Percentiles rank a stretch among this genome's conserved stretches.
Conservation (phyloP, 1,284 basidiomycete genomes). For the Chondrostereum purpureum region DNA sequence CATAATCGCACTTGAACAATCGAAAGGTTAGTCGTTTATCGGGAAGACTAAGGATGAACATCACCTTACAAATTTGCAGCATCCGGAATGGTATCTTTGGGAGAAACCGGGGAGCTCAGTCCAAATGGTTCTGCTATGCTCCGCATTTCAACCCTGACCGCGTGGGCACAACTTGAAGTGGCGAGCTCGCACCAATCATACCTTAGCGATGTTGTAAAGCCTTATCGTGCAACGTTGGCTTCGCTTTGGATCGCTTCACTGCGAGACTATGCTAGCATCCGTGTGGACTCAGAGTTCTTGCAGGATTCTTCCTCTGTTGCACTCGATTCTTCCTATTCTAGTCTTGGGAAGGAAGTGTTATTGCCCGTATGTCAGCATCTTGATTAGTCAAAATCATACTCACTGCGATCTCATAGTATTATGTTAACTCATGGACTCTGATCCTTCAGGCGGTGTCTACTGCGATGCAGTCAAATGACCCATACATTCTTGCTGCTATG, state of each 20-base stretch:
- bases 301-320: slow-evolving; percentile 64
- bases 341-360: slow-evolving; percentile 84
- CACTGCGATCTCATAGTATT: slow-evolving; percentile 58
- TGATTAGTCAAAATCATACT: slow-evolving; percentile 3
- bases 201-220: slow-evolving; percentile 77
- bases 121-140: slow-evolving; percentile 95
- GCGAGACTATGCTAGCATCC: slow-evolving; percentile 88
- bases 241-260: slow-evolving; percentile 87
- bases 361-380: slow-evolving; percentile 82
- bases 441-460: slow-evolving; percentile 86
- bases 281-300: slow-evolving; percentile 82
- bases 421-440: slow-evolving; percentile 75
- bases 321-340: slow-evolving; percentile 79
- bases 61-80: slow-evolving; percentile 55
- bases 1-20: slow-evolving; percentile 85
- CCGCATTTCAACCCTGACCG: slow-evolving; percentile 87
- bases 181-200: slow-evolving; percentile 74
- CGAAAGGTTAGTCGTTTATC: slow-evolving; percentile 53
- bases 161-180: slow-evolving; percentile 92
- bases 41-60: neutral
- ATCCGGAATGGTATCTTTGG: slow-evolving; percentile 78
- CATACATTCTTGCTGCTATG: slow-evolving; percentile 72
- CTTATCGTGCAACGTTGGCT: slow-evolving; percentile 71
- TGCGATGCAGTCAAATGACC: slow-evolving; percentile 69
- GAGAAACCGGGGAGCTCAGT: slow-evolving; percentile 82